Conservation (phyloP, 352 stramenopile genomes). For the Pythium utonaiense region DNA sequence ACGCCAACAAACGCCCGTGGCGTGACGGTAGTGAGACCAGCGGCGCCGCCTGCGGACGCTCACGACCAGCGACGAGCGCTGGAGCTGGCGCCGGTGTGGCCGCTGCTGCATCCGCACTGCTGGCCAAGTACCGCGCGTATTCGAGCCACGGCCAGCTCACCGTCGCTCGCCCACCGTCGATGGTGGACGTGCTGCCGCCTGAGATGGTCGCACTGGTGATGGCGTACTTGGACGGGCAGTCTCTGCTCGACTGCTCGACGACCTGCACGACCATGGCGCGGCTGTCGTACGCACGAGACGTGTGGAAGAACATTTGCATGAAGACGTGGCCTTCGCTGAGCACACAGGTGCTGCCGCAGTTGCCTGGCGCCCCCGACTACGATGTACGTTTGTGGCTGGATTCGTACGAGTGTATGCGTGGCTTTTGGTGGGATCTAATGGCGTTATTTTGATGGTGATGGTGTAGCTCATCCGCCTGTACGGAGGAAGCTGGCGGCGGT, state of each 20-base stretch:
- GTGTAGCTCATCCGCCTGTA: constrained; percentile 68
- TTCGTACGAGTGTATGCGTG: no score
- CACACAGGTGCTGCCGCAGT: constrained; percentile 54
- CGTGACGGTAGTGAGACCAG: constrained; percentile 19
- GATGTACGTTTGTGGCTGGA: constrained; percentile 63
- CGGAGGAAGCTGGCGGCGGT: constrained; percentile 65
- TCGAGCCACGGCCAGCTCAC: constrained; percentile 8
- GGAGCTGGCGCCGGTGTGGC: constrained; percentile 20
- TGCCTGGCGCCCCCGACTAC: constrained; percentile 72
- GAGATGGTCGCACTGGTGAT: constrained; percentile 52
- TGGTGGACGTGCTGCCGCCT: constrained; percentile 44
- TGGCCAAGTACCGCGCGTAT: constrained; percentile 23
- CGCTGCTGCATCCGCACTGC: constrained; percentile 36
- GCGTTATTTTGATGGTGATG: constrained; percentile 3
- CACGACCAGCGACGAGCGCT: constrained; percentile 11
- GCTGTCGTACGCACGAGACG: constrained; percentile 50
- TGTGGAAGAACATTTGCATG: constrained; percentile 70
- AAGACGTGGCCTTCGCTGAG: constrained; percentile 52
- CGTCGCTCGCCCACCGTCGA: constrained; percentile 13
- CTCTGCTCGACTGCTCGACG: constrained; percentile 44
- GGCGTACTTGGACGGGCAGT: constrained; percentile 47
- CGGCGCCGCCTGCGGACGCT: constrained; percentile 14
- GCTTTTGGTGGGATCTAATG: background rate
- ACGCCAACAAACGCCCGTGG: constrained; percentile 57
- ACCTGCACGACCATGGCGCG: constrained; percentile 41